Conservation (phyloP, 192 early-diverging fungal genomes). For the Backusella circina region DNA sequence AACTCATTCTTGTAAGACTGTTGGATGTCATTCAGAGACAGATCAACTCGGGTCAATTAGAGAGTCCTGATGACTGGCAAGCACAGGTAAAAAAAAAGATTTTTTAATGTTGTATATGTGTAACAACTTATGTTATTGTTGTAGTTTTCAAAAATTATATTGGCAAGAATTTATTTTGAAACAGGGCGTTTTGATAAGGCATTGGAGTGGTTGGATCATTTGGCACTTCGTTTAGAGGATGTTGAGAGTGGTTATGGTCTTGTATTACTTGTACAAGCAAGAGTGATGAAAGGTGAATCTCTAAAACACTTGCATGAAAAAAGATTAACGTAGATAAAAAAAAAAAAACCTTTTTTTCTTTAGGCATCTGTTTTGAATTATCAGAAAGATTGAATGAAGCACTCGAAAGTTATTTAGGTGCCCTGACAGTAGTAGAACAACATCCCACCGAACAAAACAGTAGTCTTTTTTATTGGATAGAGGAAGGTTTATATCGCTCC, state of each 20-base stretch:
- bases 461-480: conserved; percentile 6
- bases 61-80: conserved; percentile 14
- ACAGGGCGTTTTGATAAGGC: conserved; percentile 45
- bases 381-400: conserved; percentile 41
- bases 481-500: conserved; percentile 7
- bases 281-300: conserved; percentile 49
- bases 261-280: conserved; percentile 50
- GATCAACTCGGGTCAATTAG: background rate
- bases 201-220: conserved; percentile 29
- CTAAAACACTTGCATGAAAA: background rate
- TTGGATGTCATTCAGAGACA: conserved; percentile 14
- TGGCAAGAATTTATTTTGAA: conserved; percentile 60
- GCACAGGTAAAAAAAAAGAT: conserved; percentile 10
- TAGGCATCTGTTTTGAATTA: conserved; percentile 45
- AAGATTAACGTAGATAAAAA: background rate
- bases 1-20: conserved; percentile 1
- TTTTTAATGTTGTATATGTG: background rate
- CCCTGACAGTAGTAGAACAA: conserved; percentile 8
- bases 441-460: conserved; percentile 25
- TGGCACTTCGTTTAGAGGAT: conserved; percentile 33
- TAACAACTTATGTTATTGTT: background rate
- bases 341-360: background rate
- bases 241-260: conserved; percentile 48
- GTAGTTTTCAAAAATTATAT: conserved; percentile 43
- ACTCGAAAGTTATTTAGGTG: conserved; percentile 51